These are phyloP conservation scores for Huntiella bhutanensis DNA, from an alignment of 2,329 filamentous ascomycete genomes.

Conservation along the genomic window DNA sequence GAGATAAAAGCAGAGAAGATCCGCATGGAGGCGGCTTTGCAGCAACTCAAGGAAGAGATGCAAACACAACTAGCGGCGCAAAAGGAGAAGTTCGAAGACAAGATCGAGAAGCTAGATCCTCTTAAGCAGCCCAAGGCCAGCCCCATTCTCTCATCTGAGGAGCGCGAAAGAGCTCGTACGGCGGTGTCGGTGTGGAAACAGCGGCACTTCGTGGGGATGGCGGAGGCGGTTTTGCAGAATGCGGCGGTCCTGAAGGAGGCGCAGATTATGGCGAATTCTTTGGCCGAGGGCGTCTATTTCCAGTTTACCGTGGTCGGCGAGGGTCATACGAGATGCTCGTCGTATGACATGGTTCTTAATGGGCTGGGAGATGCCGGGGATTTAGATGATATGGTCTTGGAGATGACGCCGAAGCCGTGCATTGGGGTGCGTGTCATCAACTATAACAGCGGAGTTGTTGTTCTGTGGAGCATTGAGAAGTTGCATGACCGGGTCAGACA, in stretches of 20 bases:
- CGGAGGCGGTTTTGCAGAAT: conserved; percentile 75
- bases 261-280: conserved; percentile 92
- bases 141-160: conserved; percentile 48
- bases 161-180: conserved; percentile 49
- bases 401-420: conserved; percentile 71
- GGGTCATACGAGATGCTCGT: conserved; percentile 76
- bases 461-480: conserved; percentile 89
- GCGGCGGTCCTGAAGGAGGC: conserved; percentile 82
- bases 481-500: conserved; percentile 68
- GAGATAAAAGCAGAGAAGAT: conserved; percentile 68
- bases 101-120: conserved; percentile 57
- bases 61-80: conserved; percentile 69
- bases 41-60: conserved; percentile 70
- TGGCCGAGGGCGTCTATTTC: conserved; percentile 83
- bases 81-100: conserved; percentile 65
- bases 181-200: conserved; percentile 60
- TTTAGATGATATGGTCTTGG: conserved; percentile 57
- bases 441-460: conserved; percentile 68
- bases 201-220: conserved; percentile 81
- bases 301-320: conserved; percentile 85
- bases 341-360: conserved; percentile 90
- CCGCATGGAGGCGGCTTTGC: conserved; percentile 67
- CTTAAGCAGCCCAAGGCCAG: conserved; percentile 41
- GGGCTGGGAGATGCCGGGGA: conserved; percentile 77
- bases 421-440: conserved; percentile 81